These are phyloP conservation scores for Verticillium tricorpus DNA, from an alignment of 2,329 filamentous ascomycete species.

Conservation along the genomic window DNA sequence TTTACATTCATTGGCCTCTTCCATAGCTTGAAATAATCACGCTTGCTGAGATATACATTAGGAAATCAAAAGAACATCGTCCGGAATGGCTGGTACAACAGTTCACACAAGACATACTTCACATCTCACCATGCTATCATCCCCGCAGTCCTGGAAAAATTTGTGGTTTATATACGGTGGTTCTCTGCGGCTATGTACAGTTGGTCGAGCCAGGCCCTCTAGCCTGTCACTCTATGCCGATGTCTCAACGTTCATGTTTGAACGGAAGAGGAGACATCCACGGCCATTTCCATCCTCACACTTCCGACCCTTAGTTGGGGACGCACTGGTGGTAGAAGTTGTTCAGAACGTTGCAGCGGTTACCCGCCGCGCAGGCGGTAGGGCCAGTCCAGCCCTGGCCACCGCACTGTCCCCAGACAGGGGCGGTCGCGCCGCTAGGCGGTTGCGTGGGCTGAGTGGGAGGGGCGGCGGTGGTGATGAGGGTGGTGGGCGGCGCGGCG, in stretches of 20 bases:
- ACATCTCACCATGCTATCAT: no score
- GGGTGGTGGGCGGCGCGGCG: slow-evolving; percentile 1
- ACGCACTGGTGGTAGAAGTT: slow-evolving; percentile 37
- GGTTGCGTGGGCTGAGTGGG: neutral
- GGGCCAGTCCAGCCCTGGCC: slow-evolving; percentile 30
- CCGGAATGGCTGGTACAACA: neutral
- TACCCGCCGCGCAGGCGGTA: slow-evolving; percentile 27
- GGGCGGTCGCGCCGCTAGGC: slow-evolving; percentile 14
- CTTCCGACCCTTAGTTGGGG: neutral
- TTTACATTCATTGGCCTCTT: no score
- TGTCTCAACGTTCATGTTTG: no score
- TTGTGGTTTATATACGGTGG: neutral
- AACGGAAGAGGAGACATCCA: no score
- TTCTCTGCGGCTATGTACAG: neutral
- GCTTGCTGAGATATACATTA: no score
- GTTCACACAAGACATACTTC: neutral
- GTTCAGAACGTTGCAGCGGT: slow-evolving; percentile 31
- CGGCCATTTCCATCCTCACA: neutral
- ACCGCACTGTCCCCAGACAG: slow-evolving; percentile 32
- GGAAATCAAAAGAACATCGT: no score
- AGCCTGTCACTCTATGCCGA: neutral
- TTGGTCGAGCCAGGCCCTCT: neutral
- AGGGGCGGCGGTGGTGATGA: slow-evolving; percentile 1
- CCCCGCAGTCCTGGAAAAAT: neutral
- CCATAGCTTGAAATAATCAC: no score